Percentiles rank a stretch among this genome's conserved stretches.
phyloP scores from a whole-genome alignment of 2,329 filamentous ascomycete species.

The Ascocoryne sarcoides region DNA sequence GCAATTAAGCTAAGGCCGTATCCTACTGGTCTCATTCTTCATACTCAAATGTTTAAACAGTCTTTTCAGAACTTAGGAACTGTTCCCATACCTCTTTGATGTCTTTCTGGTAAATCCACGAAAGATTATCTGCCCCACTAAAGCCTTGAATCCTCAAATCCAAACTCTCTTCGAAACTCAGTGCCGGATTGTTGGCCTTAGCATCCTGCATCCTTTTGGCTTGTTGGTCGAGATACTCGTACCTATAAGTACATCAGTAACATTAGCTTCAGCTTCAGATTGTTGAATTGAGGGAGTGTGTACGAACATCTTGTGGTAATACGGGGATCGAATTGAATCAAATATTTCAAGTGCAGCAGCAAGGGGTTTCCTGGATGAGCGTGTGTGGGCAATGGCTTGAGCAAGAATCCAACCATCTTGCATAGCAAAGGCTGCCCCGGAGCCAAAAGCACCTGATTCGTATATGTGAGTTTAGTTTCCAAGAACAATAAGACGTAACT shows the following conservation, averaged over 20 bases:
- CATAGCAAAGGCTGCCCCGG: constrained; percentile 37
- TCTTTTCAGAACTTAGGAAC: constrained; percentile 3
- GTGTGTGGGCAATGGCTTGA: constrained; percentile 26
- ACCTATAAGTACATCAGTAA: constrained; percentile 16
- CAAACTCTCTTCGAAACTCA: constrained; percentile 25
- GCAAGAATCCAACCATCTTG: constrained; percentile 38
- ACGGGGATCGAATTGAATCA: constrained; percentile 32
- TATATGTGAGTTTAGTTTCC: constrained; percentile 3
- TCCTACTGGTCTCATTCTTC: too few relatives aligned
- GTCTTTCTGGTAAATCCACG: constrained; percentile 36
- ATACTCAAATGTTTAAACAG: too few relatives aligned
- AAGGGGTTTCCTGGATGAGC: constrained; percentile 13
- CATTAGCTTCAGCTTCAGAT: not conserved
- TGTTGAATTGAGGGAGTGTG: not conserved
- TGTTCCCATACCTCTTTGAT: constrained; percentile 31
- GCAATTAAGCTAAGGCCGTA: too few relatives aligned
- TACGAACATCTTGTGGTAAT: constrained; percentile 33
- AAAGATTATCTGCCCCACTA: constrained; percentile 27
- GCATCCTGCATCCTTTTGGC: constrained; percentile 11
- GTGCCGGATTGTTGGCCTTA: constrained; percentile 16
- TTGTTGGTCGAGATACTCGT: constrained; percentile 27
- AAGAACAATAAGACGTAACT: not conserved
- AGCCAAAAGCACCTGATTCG: constrained; percentile 33
- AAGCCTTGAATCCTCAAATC: constrained; percentile 27
- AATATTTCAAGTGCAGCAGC: constrained; percentile 31